Evolutionary conservation across 140 eudicot species (phyloP), one percentile per base, ranked within the genome.

Genomic region (Anethum foeniculum): DNA sequence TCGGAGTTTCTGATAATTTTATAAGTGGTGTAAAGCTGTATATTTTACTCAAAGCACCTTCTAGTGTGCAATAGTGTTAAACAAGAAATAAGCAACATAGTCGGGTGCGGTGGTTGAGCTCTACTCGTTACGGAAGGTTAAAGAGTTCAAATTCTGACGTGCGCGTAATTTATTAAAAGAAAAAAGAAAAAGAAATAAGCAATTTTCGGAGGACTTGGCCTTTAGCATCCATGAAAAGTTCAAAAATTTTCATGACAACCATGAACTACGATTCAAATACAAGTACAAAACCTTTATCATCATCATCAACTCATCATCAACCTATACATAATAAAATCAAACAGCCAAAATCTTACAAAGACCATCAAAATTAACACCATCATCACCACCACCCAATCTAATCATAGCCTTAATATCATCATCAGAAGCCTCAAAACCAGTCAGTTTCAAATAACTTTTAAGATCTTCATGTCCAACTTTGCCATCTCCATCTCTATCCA

Each of bases 371-470:
- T 91, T 83, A 19, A 93, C 96, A 0, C 97, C 97, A 68, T 81
- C 86, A 86, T 82, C 89, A 0, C 82, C 95, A 5, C 90, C 91
- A 36, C 85, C 98, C 84, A 93, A 85, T 41, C 68, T 49, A 23
- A 93, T 83, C 98, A 93, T 93, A 19, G 87, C 93, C 83, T 69
- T 82, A 16, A 89, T 82, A 80, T 91, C 94, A 32, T 91, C 98
- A 73, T 91, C 96, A 16, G 67, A 47, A 64, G 84, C 90, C 21
- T 86, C 89, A 43, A 91, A 86, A 52, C 83, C 92, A 71, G 86
- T 84, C 30, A 52, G 88, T 32, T n/a, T 82, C 5, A 76, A 77
- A 27, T 87, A 87, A 16, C 84, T 82, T n/a, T 80, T 76, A 3
- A 92, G 87, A 49, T 92, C 93, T 43, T 49, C 81, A 67, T 71